Percentiles rank a stretch among this genome's conserved stretches.
phyloP scores from a whole-genome alignment of 202 grass and related monocot species.

The Bolboschoenoplectus hybrid region DNA sequence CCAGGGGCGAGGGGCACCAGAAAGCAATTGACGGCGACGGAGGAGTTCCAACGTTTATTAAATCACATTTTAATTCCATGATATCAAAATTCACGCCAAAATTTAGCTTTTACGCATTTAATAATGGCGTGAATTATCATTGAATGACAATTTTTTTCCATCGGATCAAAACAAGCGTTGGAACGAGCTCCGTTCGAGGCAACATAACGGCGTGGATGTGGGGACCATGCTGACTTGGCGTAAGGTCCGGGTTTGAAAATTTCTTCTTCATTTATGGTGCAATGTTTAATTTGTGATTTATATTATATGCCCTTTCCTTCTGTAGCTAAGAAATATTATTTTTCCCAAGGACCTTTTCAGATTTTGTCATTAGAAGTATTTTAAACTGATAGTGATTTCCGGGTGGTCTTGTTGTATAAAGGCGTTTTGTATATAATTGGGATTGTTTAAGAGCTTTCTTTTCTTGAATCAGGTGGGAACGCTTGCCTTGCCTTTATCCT shows the following conservation, averaged over 20 bases:
- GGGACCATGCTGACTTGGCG: constrained; percentile 10
- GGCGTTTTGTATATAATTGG: constrained; percentile 12
- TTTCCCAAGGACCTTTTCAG: not conserved
- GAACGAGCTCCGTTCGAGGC: too few species aligned
- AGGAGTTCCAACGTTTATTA: too few species aligned
- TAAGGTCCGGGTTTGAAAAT: constrained; percentile 22
- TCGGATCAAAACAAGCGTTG: too few species aligned
- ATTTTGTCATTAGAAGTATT: not conserved
- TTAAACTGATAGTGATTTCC: not conserved
- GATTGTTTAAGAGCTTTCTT: not conserved
- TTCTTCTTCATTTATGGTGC: not conserved
- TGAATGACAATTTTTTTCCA: too few species aligned
- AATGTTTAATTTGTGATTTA: constrained; percentile 19
- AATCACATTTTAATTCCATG: too few species aligned
- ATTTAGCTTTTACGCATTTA: too few species aligned
- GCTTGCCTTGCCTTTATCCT: not conserved
- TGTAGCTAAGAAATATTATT: not conserved
- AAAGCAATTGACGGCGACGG: constrained; percentile 34
- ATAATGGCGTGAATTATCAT: too few species aligned
- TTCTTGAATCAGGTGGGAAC: not conserved
- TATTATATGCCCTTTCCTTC: not conserved
- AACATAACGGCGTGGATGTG: constrained; percentile 39
- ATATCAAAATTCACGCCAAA: too few species aligned
- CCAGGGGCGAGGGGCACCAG: constrained; percentile 43
- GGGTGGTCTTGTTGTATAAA: not conserved